Evolutionary conservation across 257 asterid species (phyloP).

Genomic region (Nicotiana tabacum): DNA sequence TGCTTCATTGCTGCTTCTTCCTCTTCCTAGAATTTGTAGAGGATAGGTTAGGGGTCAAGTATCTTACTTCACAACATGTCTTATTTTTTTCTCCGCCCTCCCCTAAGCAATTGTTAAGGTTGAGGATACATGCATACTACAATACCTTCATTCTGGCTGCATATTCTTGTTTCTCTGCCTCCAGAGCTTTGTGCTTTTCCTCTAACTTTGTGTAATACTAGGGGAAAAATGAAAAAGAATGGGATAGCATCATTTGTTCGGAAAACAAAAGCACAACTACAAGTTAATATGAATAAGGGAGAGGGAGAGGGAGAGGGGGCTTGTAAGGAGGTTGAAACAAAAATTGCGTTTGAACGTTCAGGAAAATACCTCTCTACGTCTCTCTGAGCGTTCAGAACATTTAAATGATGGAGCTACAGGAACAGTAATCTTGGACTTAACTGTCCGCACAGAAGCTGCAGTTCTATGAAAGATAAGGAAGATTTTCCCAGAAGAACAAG

Average conservation of each 20-base stretch:
- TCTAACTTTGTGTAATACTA: slow-evolving; percentile 75
- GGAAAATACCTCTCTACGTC: slow-evolving; percentile 67
- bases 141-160: slow-evolving; percentile 68
- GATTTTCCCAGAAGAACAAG: slow-evolving; percentile 8
- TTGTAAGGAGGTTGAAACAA: not conserved
- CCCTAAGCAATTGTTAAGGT: not conserved
- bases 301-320: not conserved
- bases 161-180: slow-evolving; percentile 66
- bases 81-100: not conserved
- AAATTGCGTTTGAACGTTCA: slow-evolving; percentile 2
- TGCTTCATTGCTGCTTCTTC: slow-evolving; percentile 66
- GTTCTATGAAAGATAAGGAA: slow-evolving; percentile 43
- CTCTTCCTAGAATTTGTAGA: slow-evolving; percentile 60
- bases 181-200: slow-evolving; percentile 82
- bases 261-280: not conserved
- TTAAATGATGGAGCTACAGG: slow-evolving; percentile 66
- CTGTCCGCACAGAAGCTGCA: slow-evolving; percentile 74
- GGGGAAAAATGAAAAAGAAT: not conserved
- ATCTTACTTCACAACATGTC: not conserved
- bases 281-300: not conserved
- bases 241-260: not conserved
- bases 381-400: slow-evolving; percentile 54
- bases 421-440: slow-evolving; percentile 68
- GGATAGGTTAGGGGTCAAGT: not conserved
- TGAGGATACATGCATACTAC: not conserved